phyloP scores from a whole-genome alignment of 768 basidiomycete genomes.

The Leccinum disarticulatum region DNA sequence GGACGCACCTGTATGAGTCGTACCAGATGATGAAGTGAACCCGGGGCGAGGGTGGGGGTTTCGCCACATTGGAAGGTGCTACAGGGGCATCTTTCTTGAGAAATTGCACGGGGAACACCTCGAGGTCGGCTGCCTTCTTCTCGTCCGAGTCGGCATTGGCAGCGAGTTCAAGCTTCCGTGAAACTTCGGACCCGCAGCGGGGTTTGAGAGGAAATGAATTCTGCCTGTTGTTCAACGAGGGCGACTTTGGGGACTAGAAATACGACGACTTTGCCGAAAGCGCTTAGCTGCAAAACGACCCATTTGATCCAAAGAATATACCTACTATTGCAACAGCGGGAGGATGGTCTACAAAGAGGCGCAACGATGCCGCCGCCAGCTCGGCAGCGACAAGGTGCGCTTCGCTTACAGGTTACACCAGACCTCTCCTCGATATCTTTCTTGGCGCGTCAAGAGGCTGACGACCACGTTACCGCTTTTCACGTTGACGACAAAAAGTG shows the following conservation, averaged over 20 bases:
- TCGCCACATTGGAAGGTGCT: constrained; percentile 34
- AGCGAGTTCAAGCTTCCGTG: constrained; percentile 54
- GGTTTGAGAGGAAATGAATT: constrained; percentile 63
- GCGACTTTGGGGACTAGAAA: constrained; percentile 87
- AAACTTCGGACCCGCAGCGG: constrained; percentile 66
- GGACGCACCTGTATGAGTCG: constrained; percentile 68
- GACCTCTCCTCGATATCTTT: too few relatives aligned
- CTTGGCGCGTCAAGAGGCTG: too few relatives aligned
- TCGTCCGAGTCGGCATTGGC: constrained; percentile 34
- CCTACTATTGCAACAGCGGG: too few relatives aligned
- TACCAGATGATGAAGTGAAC: constrained; percentile 70
- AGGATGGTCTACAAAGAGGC: too few relatives aligned
- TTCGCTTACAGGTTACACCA: too few relatives aligned
- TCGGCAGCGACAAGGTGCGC: too few relatives aligned
- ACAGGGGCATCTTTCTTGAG: constrained; percentile 45
- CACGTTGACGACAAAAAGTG: too few relatives aligned
- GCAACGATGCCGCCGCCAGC: too few relatives aligned
- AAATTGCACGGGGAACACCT: constrained; percentile 33
- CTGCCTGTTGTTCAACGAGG: constrained; percentile 79
- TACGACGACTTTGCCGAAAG: constrained; percentile 59
- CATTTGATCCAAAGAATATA: constrained; percentile 52
- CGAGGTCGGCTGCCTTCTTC: constrained; percentile 37
- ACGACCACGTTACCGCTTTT: too few relatives aligned
- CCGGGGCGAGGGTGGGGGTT: constrained; percentile 38
- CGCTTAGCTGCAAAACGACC: constrained; percentile 53